Evolutionary conservation across 306 rosid species (phyloP).

Genomic region (Senna siamea): DNA sequence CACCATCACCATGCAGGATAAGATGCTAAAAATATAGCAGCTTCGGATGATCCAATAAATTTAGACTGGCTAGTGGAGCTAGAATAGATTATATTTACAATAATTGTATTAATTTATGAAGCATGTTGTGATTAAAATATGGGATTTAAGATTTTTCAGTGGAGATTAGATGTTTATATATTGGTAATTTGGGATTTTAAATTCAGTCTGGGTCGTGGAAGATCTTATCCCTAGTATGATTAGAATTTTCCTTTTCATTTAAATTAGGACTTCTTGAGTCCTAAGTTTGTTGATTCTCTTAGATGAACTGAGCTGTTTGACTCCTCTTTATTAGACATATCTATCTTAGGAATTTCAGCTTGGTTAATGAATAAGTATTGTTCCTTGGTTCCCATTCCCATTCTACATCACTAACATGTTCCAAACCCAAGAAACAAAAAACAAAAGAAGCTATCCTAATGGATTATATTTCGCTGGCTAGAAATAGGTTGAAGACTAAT

Average conservation of each 20-base stretch:
- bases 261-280: background rate
- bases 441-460: background rate
- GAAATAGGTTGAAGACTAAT: too few relatives aligned
- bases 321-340: background rate
- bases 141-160: background rate
- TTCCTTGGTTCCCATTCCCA: background rate
- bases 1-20: slow-evolving; percentile 6
- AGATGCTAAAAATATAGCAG: background rate
- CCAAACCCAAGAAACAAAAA: background rate
- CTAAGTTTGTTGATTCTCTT: background rate
- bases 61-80: slow-evolving; percentile 3
- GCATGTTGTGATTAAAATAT: background rate
- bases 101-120: background rate
- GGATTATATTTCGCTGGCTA: background rate
- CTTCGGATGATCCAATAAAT: slow-evolving; percentile 2
- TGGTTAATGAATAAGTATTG: background rate
- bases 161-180: background rate
- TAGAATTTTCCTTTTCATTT: background rate
- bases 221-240: background rate
- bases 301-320: background rate
- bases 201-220: background rate
- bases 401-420: background rate
- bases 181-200: background rate
- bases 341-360: background rate
- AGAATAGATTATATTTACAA: background rate